phyloP scores from a whole-genome alignment of 768 basidiomycete species.

The Boletellus sp. region DNA sequence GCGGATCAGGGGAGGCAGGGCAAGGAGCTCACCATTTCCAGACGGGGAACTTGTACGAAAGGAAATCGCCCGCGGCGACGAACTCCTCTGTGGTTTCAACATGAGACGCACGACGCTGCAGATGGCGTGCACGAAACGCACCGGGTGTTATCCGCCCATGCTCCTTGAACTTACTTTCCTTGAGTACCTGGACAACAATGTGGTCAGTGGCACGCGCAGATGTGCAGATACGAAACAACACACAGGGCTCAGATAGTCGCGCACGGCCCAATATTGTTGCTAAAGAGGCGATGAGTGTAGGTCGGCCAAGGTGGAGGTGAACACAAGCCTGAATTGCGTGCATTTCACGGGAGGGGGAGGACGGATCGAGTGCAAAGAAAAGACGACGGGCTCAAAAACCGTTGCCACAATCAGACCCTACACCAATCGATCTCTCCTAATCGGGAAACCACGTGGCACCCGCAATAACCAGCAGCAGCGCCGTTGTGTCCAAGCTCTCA shows the following conservation, averaged over 20 bases:
- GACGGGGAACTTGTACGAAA: constrained; percentile 96
- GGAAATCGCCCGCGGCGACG: constrained; percentile 95
- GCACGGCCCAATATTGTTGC: constrained; percentile 92
- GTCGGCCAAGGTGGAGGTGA: neutral
- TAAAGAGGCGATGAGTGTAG: constrained; percentile 27
- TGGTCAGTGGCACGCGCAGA: constrained; percentile 26
- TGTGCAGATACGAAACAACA: constrained; percentile 30
- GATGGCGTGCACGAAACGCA: constrained; percentile 32
- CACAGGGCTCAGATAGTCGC: constrained; percentile 91
- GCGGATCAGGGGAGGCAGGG: neutral
- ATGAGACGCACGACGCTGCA: constrained; percentile 6
- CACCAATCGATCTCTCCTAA: constrained; percentile 34
- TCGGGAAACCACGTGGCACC: constrained; percentile 26
- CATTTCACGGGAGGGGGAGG: constrained; percentile 29
- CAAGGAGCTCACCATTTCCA: constrained; percentile 79
- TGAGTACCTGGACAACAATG: constrained; percentile 66
- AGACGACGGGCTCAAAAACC: constrained; percentile 9
- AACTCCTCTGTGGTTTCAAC: constrained; percentile 73
- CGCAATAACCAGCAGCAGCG: constrained; percentile 4
- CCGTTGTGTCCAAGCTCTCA: too few species aligned
- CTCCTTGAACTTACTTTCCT: constrained; percentile 98
- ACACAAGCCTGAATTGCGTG: constrained; percentile 45
- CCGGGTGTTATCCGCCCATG: constrained; percentile 95
- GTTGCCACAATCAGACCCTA: constrained; percentile 30
- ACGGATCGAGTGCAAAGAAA: constrained; percentile 18